Base-by-base conservation (phyloP, 1,284 basidiomycete genomes). In the Cerioporus squamosus region DNA sequence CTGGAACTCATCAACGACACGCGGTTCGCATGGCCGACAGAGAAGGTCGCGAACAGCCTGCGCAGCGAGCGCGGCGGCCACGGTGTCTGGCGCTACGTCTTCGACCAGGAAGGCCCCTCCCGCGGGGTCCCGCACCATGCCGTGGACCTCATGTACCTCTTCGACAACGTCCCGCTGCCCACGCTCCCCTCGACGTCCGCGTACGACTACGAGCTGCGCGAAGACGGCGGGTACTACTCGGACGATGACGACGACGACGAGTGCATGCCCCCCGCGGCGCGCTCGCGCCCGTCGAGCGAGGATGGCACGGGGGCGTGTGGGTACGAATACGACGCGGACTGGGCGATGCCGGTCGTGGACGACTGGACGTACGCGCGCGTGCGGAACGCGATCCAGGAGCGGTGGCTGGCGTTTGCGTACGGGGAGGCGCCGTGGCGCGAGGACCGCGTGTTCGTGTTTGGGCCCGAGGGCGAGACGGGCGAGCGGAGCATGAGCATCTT, bases 331-430 rank as follows among this genome's bases (percentile, higher is more conserved):
- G 64, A 62, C 36, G 64, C 63, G 44, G 68, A 68, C 43, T 66
- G 60, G 58, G 58, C 61, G 60, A 57, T 60, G 58, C 59, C 61
- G 33, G 72, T 81, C 51, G 86, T 91, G 2, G 84, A 88, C 65
- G 81, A 81, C 65, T 87, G 80, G 76, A 77, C 84, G 31, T 91
- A 88, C 61, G 70, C 74, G 18, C 81, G 84, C 46, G 86, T 91
- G 49, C 80, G 87, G 17, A 83, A 90, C 60, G 77, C 84, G 24
- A 81, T 91, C 51, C 90, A 91, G 69, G 79, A 81, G 61, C 78
- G 82, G 40, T 91, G 89, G 89, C 78, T 91, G 23, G 67, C 83
- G n/a, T 91, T 91, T 62, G 88, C 88, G 5, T 72, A 88, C 67
- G 88, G 88, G 5, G 83, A 88, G 69, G 78, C 76, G 17, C 89